Evolutionary conservation across 2,329 filamentous ascomycete genomes (phyloP).

Genomic region (Claviceps citrina): DNA sequence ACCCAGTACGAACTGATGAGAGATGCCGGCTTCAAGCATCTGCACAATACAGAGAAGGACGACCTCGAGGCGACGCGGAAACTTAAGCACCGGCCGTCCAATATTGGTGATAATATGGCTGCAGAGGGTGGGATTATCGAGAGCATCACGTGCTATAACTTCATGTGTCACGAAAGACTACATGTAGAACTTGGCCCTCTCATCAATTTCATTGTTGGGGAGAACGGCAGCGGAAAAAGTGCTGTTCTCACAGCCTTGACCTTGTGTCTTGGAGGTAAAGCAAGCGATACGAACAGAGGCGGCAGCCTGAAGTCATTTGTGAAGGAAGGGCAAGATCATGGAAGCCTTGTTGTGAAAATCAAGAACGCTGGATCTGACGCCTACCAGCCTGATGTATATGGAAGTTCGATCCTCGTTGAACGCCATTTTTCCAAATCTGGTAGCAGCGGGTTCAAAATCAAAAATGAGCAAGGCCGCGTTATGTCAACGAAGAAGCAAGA

Average conservation of each 20-base stretch:
- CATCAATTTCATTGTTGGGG: conserved; percentile 95
- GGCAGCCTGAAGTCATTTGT: conserved; percentile 81
- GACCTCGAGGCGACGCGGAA: conserved; percentile 51
- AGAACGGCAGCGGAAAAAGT: conserved; percentile 96
- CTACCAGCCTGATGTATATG: conserved; percentile 70
- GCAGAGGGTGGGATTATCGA: conserved; percentile 80
- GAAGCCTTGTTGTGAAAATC: conserved; percentile 64
- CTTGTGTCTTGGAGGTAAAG: conserved; percentile 87
- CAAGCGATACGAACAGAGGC: conserved; percentile 80
- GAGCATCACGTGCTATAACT: conserved; percentile 74
- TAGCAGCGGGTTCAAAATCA: conserved; percentile 72
- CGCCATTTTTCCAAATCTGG: conserved; percentile 67
- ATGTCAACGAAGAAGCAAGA: conserved; percentile 75
- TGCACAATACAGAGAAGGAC: conserved; percentile 40
- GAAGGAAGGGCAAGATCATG: conserved; percentile 70
- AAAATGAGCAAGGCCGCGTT: conserved; percentile 51
- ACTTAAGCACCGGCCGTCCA: conserved; percentile 33
- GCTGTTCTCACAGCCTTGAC: conserved; percentile 87
- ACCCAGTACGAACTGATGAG: conserved; percentile 49
- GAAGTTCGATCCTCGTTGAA: conserved; percentile 77
- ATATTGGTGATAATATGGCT: conserved; percentile 51
- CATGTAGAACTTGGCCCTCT: conserved; percentile 76
- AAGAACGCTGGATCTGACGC: conserved; percentile 81
- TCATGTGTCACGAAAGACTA: conserved; percentile 86
- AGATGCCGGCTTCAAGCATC: conserved; percentile 42